These are phyloP conservation scores for Lyophyllum decastes DNA, from an alignment of 768 basidiomycete species.

Conservation along the genomic window DNA sequence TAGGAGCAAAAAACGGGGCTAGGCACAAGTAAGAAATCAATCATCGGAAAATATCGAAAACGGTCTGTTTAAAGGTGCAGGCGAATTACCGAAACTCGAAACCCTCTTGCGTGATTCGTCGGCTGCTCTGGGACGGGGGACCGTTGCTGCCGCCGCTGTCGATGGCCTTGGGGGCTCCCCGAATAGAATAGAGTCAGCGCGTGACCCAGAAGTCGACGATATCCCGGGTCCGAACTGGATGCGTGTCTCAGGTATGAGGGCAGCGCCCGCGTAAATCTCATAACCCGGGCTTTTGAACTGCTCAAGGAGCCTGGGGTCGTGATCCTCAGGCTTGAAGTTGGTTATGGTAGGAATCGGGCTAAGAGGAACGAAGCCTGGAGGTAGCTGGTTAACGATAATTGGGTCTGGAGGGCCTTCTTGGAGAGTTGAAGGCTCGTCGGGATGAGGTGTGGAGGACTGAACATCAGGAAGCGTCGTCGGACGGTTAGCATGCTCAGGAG, in stretches of 20 bases:
- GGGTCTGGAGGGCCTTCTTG: neutral
- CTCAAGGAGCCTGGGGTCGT: neutral
- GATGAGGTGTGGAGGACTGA: constrained; percentile 6
- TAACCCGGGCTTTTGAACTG: neutral
- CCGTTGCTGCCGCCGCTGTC: neutral
- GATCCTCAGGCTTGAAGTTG: constrained; percentile 6
- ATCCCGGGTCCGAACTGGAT: neutral
- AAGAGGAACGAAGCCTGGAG: constrained; percentile 39
- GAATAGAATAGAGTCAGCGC: neutral
- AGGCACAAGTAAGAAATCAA: neutral
- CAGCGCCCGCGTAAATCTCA: constrained; percentile 7
- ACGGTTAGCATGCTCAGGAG: constrained; percentile 40
- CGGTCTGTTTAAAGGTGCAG: constrained; percentile 9
- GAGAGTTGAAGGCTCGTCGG: neutral
- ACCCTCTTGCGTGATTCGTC: neutral
- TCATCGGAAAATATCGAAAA: constrained; percentile 14
- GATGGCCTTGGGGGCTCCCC: neutral
- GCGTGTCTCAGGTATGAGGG: constrained; percentile 1
- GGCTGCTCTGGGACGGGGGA: neutral
- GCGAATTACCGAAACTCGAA: constrained; percentile 1
- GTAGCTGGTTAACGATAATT: constrained; percentile 27
- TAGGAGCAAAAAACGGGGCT: neutral
- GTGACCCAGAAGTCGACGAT: neutral
- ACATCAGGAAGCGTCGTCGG: constrained; percentile 17
- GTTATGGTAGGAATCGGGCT: constrained; percentile 28